Percentiles rank a stretch among this genome's conserved stretches.
Evolutionary conservation across 768 basidiomycete genomes (phyloP).

Genomic region (Heimioporus sp.): DNA sequence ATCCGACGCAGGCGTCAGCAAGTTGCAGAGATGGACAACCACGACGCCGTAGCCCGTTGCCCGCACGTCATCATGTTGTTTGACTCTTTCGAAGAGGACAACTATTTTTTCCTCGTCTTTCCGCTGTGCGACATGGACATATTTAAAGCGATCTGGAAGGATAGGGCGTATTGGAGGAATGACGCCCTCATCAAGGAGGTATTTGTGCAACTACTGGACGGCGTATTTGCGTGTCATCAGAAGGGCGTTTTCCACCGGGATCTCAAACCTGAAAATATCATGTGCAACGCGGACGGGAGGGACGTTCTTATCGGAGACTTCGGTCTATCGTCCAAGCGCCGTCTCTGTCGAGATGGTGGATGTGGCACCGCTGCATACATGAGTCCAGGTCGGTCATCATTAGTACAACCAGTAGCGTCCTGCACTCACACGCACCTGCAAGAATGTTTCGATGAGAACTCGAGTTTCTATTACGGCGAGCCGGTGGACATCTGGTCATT

Average conservation of each 20-base stretch:
- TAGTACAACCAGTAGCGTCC: neutral
- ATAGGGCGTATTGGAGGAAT: conserved; percentile 51
- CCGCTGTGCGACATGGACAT: conserved; percentile 65
- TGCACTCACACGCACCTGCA: conserved; percentile 3
- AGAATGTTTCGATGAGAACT: conserved; percentile 57
- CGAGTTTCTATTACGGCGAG: conserved; percentile 17
- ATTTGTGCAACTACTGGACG: conserved; percentile 77
- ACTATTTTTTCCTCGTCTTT: conserved; percentile 65
- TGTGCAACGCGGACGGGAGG: conserved; percentile 54
- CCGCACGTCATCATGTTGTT: conserved; percentile 67
- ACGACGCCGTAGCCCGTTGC: conserved; percentile 40
- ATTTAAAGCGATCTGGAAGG: conserved; percentile 53
- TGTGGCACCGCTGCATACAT: conserved; percentile 65
- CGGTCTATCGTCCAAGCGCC: conserved; percentile 57
- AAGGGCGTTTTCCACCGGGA: conserved; percentile 79
- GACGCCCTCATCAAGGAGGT: conserved; percentile 58
- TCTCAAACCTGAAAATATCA: conserved; percentile 83
- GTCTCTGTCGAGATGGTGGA: conserved; percentile 47
- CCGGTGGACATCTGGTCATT: conserved; percentile 65
- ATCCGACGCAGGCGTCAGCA: conserved; percentile 58
- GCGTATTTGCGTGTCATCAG: conserved; percentile 70
- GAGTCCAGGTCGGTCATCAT: conserved; percentile 60
- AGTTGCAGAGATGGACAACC: conserved; percentile 61
- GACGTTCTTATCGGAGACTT: conserved; percentile 72
- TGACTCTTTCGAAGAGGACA: conserved; percentile 53